These are phyloP conservation scores for Monilinia aucupariae DNA, from an alignment of 2,329 filamentous ascomycete species.

Conservation along the genomic window DNA sequence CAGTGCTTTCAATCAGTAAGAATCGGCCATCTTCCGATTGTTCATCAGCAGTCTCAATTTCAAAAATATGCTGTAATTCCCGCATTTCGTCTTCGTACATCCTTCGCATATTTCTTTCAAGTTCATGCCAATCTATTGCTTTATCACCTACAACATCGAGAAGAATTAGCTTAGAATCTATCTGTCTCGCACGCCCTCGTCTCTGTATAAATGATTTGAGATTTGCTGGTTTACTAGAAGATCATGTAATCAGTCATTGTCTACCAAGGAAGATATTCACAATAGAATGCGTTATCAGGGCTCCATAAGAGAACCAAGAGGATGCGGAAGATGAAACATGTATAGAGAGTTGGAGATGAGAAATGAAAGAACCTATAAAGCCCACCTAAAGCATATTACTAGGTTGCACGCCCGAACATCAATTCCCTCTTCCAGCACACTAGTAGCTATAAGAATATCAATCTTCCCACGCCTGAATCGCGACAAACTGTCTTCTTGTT, in stretches of 20 bases:
- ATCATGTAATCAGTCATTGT: background rate
- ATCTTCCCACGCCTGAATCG: constrained; percentile 48
- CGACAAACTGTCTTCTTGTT: constrained; percentile 39
- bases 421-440: constrained; percentile 59
- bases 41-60: constrained; percentile 33
- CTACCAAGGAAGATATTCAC: background rate
- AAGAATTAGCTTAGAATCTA: constrained; percentile 42
- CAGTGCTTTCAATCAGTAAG: constrained; percentile 42
- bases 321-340: background rate
- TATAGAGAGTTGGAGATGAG: background rate
- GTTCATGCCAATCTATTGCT: constrained; percentile 51
- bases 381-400: constrained; percentile 53
- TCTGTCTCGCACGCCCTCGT: constrained; percentile 58
- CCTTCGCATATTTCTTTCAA: constrained; percentile 67
- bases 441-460: constrained; percentile 56
- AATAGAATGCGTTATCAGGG: background rate
- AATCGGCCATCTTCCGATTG: constrained; percentile 30
- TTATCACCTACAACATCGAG: constrained; percentile 19
- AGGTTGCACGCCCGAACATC: constrained; percentile 59
- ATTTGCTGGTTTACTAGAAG: constrained; percentile 47
- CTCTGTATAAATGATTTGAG: constrained; percentile 62
- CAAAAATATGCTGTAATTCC: constrained; percentile 22
- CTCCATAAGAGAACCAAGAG: background rate
- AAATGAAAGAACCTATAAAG: background rate
- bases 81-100: constrained; percentile 36